Evolutionary conservation across 2,329 filamentous ascomycete genomes (phyloP).

Genomic region (Neofusicoccum kwambonambiense): DNA sequence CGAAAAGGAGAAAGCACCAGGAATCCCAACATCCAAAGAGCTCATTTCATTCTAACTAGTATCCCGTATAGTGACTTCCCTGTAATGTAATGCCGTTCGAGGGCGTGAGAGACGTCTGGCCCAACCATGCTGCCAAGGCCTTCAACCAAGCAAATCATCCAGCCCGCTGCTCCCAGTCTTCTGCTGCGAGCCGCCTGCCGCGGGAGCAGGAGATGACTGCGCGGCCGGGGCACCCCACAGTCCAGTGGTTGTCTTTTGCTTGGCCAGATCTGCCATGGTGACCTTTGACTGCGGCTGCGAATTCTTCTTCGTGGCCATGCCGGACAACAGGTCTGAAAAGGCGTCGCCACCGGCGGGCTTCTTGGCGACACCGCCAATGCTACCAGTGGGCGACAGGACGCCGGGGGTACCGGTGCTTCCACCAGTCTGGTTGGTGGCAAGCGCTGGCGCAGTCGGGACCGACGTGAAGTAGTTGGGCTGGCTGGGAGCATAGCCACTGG

Average conservation of each 20-base stretch:
- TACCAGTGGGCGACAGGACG: slow-evolving; percentile 37
- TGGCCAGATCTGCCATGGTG: slow-evolving; percentile 91
- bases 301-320: slow-evolving; percentile 64
- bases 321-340: slow-evolving; percentile 85
- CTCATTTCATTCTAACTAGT: slow-evolving; percentile 5
- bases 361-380: slow-evolving; percentile 37
- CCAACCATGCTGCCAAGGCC: too few species aligned
- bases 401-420: slow-evolving; percentile 38
- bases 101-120: too few species aligned
- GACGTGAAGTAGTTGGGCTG: slow-evolving; percentile 96
- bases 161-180: slow-evolving; percentile 15
- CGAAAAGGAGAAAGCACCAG: not conserved
- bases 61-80: slow-evolving; percentile 26
- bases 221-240: slow-evolving; percentile 73
- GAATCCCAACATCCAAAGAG: not conserved
- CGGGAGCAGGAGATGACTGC: not conserved
- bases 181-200: not conserved
- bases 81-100: too few species aligned
- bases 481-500: slow-evolving; percentile 68
- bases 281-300: slow-evolving; percentile 64
- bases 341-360: slow-evolving; percentile 69
- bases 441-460: slow-evolving; percentile 47
- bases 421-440: slow-evolving; percentile 32
- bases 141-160: slow-evolving; percentile 3
- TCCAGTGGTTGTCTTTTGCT: slow-evolving; percentile 92